Evolutionary conservation across 176 grass and related monocot genomes (phyloP).

Genomic region (Oryza australiensis): DNA sequence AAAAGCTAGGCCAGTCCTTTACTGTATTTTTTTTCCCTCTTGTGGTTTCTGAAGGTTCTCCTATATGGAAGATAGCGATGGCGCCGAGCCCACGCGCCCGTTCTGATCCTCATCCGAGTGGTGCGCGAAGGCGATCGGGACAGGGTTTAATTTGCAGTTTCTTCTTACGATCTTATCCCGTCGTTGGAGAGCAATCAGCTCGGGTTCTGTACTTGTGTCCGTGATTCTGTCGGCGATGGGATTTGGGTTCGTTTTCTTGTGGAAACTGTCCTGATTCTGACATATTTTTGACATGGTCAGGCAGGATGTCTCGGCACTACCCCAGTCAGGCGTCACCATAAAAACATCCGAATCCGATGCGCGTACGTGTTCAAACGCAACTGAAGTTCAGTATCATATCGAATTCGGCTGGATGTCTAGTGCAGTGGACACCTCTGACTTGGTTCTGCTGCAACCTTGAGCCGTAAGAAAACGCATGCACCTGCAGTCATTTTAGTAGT

Average conservation of each 20-base stretch:
- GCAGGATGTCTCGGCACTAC: background rate
- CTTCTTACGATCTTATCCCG: background rate
- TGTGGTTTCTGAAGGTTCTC: background rate
- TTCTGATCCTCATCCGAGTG: background rate
- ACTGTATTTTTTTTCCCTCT: background rate
- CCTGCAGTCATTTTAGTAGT: background rate
- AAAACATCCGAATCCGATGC: background rate
- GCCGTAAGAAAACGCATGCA: background rate
- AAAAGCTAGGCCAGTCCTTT: background rate
- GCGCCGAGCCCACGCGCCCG: background rate
- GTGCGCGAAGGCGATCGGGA: background rate
- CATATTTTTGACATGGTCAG: background rate
- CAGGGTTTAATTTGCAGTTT: background rate
- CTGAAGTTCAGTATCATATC: background rate
- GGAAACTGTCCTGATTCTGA: background rate
- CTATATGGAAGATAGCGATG: slow-evolving; percentile 7
- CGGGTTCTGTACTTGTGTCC: background rate
- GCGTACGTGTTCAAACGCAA: background rate
- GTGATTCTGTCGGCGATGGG: background rate
- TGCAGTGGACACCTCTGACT: background rate
- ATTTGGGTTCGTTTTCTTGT: background rate
- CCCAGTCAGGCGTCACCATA: background rate
- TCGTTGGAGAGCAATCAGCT: background rate
- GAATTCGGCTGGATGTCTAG: background rate
- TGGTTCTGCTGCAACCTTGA: background rate